Evolutionary conservation across 306 rosid species (phyloP).

Genomic region (Ziziphus jujuba): DNA sequence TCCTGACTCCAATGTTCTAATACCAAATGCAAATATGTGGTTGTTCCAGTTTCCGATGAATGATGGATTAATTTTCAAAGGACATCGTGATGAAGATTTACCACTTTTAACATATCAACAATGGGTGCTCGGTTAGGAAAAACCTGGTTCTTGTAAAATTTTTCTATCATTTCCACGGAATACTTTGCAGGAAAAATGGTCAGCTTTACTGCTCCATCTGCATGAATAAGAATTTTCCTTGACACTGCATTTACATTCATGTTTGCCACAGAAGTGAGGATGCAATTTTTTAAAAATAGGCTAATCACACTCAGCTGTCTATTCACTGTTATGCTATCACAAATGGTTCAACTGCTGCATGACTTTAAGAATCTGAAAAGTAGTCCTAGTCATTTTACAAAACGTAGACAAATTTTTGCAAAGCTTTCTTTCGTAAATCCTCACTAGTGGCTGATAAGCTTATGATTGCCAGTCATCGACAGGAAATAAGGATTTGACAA

Average conservation of each 20-base stretch:
- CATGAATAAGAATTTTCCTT: slow-evolving; percentile 53
- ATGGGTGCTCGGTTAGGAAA: slow-evolving; percentile 73
- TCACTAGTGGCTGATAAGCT: slow-evolving; percentile 71
- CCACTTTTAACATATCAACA: slow-evolving; percentile 46
- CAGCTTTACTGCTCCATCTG: slow-evolving; percentile 52
- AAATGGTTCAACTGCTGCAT: slow-evolving; percentile 68
- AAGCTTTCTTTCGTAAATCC: slow-evolving; percentile 4
- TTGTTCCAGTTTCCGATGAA: no score
- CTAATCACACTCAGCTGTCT: slow-evolving; percentile 76
- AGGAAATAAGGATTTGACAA: slow-evolving; percentile 46
- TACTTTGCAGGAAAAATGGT: slow-evolving; percentile 55
- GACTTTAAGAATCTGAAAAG: slow-evolving; percentile 59
- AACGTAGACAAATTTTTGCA: neutral
- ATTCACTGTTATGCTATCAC: slow-evolving; percentile 60
- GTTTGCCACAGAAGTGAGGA: slow-evolving; percentile 75
- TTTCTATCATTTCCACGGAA: slow-evolving; percentile 59
- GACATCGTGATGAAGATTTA: no score
- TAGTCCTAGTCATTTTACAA: neutral
- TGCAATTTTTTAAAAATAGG: slow-evolving; percentile 63
- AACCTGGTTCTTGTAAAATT: slow-evolving; percentile 56
- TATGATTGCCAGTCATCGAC: slow-evolving; percentile 65
- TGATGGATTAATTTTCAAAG: no score
- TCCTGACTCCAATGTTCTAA: no score
- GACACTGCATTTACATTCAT: slow-evolving; percentile 71
- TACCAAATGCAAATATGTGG: no score